Evolutionary conservation across 2,329 filamentous ascomycete species (phyloP), one percentile per base, ranked within the genome.

Genomic region (Kalmusia sp.): DNA sequence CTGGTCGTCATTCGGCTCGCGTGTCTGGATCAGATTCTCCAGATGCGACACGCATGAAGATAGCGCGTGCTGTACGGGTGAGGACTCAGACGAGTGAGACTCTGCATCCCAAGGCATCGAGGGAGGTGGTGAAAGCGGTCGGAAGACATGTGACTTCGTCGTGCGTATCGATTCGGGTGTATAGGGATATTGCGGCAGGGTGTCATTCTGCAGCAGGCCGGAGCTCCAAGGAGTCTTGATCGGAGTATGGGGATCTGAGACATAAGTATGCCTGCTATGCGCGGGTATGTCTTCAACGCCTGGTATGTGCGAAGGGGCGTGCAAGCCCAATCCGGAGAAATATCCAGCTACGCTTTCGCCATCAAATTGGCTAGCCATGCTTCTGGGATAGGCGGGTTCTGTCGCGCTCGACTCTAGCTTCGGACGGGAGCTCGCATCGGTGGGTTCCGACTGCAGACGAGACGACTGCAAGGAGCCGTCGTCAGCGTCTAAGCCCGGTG

Each of bases 41-140:
- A 73, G 63, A 22, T 70, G 64, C 40, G 57, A 54, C 7, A 72
- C 61, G 38, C 69, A 72, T 4, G 70, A 69, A 8, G 64, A 68
- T 1, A 73, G 61, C 25, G 67, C 67, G 21, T 57, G 50, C 49
- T 73, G 70, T 9, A 72, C 59, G 6, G 67, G 69, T 15, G 68
- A 70, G 3, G 59, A 48, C n/a, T n/a, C n/a, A 15, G 58, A 56
- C 17, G 52, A 41, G 25, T 59, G 52, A 14, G 61, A 58, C 34
- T 57, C 55, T 21, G 54, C 52, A 45, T 68, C 62, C 68, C 68
- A 71, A 17, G 65, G 62, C 37, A 62, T 58, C 2, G 65, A 68
- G 9, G 64, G 63, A 7, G 59, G 52, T 11, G 55, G 52, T 24
- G 28, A 47, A 8, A 45, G 43, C 17, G 47, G 44, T 9, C 41